Conservation (phyloP, 345 rosid species). For the Rhodamnia argentea region DNA sequence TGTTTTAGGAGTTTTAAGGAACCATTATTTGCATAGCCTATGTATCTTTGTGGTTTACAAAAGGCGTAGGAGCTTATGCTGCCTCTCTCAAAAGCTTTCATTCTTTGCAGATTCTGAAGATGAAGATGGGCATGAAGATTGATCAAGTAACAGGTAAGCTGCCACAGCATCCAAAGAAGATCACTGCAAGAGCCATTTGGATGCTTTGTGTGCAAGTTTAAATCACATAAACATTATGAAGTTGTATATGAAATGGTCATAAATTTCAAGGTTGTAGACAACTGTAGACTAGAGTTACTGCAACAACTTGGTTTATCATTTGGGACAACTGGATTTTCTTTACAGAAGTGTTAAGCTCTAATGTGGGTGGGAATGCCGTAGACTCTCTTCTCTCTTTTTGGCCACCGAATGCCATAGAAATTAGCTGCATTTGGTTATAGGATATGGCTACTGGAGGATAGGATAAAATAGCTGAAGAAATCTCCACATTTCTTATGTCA, state of each 20-base stretch:
- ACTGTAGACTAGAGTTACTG: neutral
- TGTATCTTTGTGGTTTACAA: neutral
- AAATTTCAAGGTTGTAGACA: neutral
- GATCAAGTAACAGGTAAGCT: constrained; percentile 2
- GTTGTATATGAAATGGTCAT: neutral
- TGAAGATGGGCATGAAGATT: constrained; percentile 76
- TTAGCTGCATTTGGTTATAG: neutral
- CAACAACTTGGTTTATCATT: neutral
- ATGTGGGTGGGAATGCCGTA: neutral
- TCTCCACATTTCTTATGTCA: neutral
- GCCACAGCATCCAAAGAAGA: neutral
- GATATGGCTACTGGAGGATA: neutral
- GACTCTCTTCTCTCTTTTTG: neutral
- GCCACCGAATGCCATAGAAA: neutral
- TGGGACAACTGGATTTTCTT: neutral
- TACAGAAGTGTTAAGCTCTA: neutral
- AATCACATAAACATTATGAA: neutral
- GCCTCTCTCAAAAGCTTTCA: neutral
- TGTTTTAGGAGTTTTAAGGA: neutral
- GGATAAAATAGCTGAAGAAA: neutral
- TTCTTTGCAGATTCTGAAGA: constrained; percentile 69
- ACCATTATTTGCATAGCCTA: neutral
- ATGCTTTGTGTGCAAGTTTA: neutral
- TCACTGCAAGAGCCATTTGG: neutral
- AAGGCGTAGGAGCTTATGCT: neutral